Evolutionary conservation across 2,329 filamentous ascomycete species (phyloP).

Genomic region (Apiospora arundinis): DNA sequence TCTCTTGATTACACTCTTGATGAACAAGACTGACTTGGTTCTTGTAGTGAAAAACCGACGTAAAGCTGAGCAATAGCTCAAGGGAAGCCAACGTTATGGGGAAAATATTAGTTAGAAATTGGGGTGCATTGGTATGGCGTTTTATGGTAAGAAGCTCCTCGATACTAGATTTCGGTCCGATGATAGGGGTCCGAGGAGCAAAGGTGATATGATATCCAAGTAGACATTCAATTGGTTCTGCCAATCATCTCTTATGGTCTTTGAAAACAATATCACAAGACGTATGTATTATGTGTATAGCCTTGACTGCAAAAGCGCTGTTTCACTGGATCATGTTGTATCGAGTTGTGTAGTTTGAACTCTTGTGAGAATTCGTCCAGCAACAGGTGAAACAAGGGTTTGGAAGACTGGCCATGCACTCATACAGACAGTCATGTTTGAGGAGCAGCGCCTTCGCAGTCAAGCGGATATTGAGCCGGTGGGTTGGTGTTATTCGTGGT

Average conservation of each 20-base stretch:
- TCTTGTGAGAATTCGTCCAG: too few relatives aligned
- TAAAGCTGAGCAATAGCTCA: conserved; percentile 21
- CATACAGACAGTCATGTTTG: too few relatives aligned
- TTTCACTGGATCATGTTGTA: too few relatives aligned
- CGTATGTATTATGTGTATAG: too few relatives aligned
- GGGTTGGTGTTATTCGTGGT: not conserved
- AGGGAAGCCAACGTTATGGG: not conserved
- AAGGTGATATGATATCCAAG: conserved; percentile 6
- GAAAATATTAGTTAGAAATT: not conserved
- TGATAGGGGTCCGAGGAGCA: not conserved
- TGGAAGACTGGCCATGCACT: too few relatives aligned
- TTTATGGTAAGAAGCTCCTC: not conserved
- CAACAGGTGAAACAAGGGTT: too few relatives aligned
- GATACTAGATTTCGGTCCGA: not conserved
- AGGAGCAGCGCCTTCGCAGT: too few relatives aligned
- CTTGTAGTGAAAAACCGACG: conserved; percentile 18
- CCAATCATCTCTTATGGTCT: not conserved
- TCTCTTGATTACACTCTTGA: too few relatives aligned
- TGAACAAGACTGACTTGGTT: not conserved
- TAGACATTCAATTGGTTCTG: conserved; percentile 2
- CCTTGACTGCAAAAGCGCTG: too few relatives aligned
- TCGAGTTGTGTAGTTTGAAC: too few relatives aligned
- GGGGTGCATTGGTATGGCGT: conserved; percentile 1
- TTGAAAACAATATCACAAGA: too few relatives aligned
- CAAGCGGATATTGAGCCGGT: too few relatives aligned